Evolutionary conservation across 306 rosid genomes (phyloP).

Genomic region (Aeschynomene evenia): DNA sequence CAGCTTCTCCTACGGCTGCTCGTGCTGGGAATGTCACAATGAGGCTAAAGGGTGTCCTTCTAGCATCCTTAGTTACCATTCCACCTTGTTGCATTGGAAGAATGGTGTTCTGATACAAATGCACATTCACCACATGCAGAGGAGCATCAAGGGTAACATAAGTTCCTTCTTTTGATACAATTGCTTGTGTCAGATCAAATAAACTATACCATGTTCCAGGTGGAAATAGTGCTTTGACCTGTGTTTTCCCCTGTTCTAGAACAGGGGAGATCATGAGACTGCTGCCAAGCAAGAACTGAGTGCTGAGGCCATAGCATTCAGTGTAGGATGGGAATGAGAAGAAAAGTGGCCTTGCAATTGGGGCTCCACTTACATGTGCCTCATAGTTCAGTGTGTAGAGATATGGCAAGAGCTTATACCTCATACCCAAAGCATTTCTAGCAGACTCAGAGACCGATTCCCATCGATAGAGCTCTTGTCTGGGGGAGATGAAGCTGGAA

Average conservation of each 20-base stretch:
- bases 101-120: slow-evolving; percentile 75
- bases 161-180: slow-evolving; percentile 49
- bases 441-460: slow-evolving; percentile 79
- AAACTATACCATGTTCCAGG: slow-evolving; percentile 87
- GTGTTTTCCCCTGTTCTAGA: slow-evolving; percentile 64
- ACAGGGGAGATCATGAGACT: slow-evolving; percentile 78
- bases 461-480: slow-evolving; percentile 97
- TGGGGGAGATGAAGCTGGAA: slow-evolving; percentile 74
- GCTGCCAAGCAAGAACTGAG: slow-evolving; percentile 78
- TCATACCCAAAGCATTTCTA: slow-evolving; percentile 82
- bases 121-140: slow-evolving; percentile 75
- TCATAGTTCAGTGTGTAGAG: slow-evolving; percentile 76
- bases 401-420: slow-evolving; percentile 85
- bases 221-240: slow-evolving; percentile 74
- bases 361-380: slow-evolving; percentile 77
- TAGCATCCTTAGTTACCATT: slow-evolving; percentile 73
- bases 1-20: slow-evolving; percentile 57
- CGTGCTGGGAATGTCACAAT: slow-evolving; percentile 66
- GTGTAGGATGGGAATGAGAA: slow-evolving; percentile 75
- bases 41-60: slow-evolving; percentile 76
- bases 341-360: slow-evolving; percentile 91
- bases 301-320: slow-evolving; percentile 62
- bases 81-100: slow-evolving; percentile 92
- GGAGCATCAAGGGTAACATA: slow-evolving; percentile 83
- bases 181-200: slow-evolving; percentile 53